Percentiles rank a stretch among this genome's conserved stretches.
phyloP scores from a whole-genome alignment of 768 basidiomycete genomes.

The Tricholomella constricta region DNA sequence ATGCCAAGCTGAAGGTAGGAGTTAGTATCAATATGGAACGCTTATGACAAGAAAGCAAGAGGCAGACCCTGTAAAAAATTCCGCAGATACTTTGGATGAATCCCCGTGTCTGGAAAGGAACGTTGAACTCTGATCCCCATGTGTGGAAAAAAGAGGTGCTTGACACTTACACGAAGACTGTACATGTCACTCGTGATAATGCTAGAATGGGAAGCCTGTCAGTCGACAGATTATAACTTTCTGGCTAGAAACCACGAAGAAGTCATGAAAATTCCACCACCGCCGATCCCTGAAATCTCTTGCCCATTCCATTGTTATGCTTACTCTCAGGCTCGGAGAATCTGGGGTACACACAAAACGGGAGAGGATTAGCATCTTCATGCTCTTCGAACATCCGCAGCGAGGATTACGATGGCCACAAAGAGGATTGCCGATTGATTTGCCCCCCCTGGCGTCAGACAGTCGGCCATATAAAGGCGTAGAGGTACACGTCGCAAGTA shows the following conservation, averaged over 20 bases:
- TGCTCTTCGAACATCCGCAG: constrained; percentile 68
- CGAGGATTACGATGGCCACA: constrained; percentile 60
- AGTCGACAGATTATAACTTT: not conserved
- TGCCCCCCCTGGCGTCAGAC: constrained; percentile 72
- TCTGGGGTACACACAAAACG: constrained; percentile 59
- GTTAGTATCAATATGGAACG: no score
- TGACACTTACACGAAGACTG: constrained; percentile 63
- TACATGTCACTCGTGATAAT: constrained; percentile 84
- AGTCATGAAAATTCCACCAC: constrained; percentile 76
- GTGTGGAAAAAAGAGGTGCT: no score
- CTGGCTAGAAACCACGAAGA: constrained; percentile 62
- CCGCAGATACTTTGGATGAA: constrained; percentile 70
- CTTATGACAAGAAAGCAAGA: constrained; percentile 6
- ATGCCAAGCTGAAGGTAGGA: constrained; percentile 58
- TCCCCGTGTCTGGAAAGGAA: constrained; percentile 60
- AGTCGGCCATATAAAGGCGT: constrained; percentile 80
- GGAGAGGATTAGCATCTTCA: constrained; percentile 72
- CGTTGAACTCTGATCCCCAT: no score
- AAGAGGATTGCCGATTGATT: constrained; percentile 65
- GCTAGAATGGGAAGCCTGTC: constrained; percentile 33
- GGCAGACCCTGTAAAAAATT: constrained; percentile 68
- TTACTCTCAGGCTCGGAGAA: not conserved
- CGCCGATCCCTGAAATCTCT: constrained; percentile 73
- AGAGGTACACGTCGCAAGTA: constrained; percentile 79
- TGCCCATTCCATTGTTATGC: not conserved